phyloP scores from a whole-genome alignment of 2,329 filamentous ascomycete genomes.

The Neurospora crassa region DNA sequence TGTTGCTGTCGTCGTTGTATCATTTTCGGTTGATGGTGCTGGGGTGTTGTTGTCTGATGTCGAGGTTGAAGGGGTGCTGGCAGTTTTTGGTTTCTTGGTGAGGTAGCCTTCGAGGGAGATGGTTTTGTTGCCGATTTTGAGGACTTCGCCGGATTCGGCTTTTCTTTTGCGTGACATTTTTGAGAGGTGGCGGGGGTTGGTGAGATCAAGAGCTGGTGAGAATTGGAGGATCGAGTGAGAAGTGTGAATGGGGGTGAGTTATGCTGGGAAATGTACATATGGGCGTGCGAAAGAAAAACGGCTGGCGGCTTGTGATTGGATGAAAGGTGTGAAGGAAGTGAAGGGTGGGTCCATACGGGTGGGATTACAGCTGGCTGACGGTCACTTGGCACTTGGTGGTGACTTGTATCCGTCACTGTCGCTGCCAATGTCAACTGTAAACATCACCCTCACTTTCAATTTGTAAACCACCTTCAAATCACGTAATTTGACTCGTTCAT shows the following conservation, averaged over 20 bases:
- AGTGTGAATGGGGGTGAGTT: neutral
- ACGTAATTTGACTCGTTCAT: neutral
- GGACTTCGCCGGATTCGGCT: conserved; percentile 19
- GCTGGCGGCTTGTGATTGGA: neutral
- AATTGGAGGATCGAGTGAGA: neutral
- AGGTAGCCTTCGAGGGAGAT: conserved; percentile 43
- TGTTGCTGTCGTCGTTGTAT: neutral
- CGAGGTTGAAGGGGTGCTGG: neutral
- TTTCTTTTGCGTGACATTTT: neutral
- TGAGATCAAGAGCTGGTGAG: neutral
- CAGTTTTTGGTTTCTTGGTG: conserved; percentile 23
- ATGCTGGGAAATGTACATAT: neutral
- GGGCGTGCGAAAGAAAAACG: neutral
- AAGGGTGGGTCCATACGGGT: neutral
- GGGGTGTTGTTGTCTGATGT: neutral
- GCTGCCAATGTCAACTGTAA: neutral
- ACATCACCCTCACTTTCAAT: neutral
- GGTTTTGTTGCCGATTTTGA: conserved; percentile 38
- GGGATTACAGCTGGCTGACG: neutral
- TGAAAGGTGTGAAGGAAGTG: neutral
- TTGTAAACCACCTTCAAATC: no score
- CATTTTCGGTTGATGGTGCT: neutral
- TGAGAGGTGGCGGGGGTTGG: neutral
- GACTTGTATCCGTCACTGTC: neutral
- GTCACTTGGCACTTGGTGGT: neutral